Evolutionary conservation across 2,329 filamentous ascomycete species (phyloP).

Genomic region (Atkinsonella texensis): DNA sequence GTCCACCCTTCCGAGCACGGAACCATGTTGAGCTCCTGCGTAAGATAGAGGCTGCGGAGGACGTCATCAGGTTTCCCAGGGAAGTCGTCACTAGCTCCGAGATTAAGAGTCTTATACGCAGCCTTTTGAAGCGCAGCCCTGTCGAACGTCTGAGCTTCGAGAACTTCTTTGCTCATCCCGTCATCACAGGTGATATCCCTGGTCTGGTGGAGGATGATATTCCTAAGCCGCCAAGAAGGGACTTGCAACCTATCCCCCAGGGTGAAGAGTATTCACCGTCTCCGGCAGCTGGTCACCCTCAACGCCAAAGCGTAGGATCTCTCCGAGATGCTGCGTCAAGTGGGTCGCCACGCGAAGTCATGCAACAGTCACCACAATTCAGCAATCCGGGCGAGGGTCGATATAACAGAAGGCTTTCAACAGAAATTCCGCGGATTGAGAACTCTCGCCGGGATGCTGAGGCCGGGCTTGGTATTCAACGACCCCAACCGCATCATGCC

Average conservation of each 20-base stretch:
- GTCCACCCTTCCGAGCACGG: constrained; percentile 78
- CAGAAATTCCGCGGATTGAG: constrained; percentile 20
- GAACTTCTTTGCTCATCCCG: constrained; percentile 66
- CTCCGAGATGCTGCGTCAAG: constrained; percentile 22
- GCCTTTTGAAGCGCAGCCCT: constrained; percentile 73
- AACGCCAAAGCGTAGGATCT: constrained; percentile 26
- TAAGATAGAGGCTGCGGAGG: constrained; percentile 82
- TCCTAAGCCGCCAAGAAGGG: constrained; percentile 28
- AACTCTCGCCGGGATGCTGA: constrained; percentile 34
- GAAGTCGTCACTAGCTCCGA: constrained; percentile 60
- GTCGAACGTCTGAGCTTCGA: constrained; percentile 78
- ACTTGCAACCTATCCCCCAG: constrained; percentile 23
- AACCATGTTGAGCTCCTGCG: constrained; percentile 92
- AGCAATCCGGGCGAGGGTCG: constrained; percentile 28
- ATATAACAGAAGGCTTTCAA: constrained; percentile 18
- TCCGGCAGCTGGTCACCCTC: constrained; percentile 14
- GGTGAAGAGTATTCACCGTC: constrained; percentile 17
- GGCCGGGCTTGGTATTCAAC: constrained; percentile 41
- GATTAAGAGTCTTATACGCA: constrained; percentile 70
- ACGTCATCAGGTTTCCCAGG: constrained; percentile 71
- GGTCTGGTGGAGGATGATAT: constrained; percentile 69
- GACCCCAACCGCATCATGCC: constrained; percentile 33
- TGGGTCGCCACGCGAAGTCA: constrained; percentile 30
- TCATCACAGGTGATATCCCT: constrained; percentile 66
- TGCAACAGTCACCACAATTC: constrained; percentile 30